phyloP scores from a whole-genome alignment of 106 monocot genomes.

The Dendrobium huoshanense region DNA sequence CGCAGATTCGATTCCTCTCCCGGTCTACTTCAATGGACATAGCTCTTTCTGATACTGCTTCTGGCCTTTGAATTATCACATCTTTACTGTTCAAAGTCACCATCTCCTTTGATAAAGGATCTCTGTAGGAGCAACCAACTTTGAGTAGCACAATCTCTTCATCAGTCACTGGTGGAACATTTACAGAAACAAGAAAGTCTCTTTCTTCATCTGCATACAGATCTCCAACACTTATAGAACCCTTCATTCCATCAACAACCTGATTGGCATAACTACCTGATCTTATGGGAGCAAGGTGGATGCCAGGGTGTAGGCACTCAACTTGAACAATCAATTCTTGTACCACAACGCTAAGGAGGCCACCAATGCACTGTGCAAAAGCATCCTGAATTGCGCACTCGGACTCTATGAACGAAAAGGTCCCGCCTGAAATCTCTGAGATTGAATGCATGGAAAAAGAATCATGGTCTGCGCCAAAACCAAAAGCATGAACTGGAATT shows the following conservation, averaged over 20 bases:
- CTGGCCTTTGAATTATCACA: slow-evolving; percentile 38
- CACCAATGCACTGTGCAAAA: slow-evolving; percentile 98
- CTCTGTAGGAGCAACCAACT: slow-evolving; percentile 42
- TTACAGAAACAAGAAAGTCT: slow-evolving; percentile 64
- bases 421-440: slow-evolving; percentile 77
- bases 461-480: slow-evolving; percentile 87
- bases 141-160: slow-evolving; percentile 36
- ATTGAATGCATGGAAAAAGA: slow-evolving; percentile 67
- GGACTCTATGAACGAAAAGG: slow-evolving; percentile 88
- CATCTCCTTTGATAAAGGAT: slow-evolving; percentile 38
- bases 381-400: slow-evolving; percentile 80
- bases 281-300: slow-evolving; percentile 36
- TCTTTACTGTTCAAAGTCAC: slow-evolving; percentile 22
- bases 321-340: slow-evolving; percentile 45
- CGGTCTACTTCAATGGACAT: slow-evolving; percentile 72
- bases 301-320: slow-evolving; percentile 42
- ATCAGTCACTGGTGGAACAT: slow-evolving; percentile 27
- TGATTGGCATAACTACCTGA: slow-evolving; percentile 64
- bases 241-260: slow-evolving; percentile 31
- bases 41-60: neutral
- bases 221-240: slow-evolving; percentile 59
- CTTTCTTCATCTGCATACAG: slow-evolving; percentile 90
- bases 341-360: slow-evolving; percentile 80
- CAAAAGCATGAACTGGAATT: slow-evolving; percentile 81
- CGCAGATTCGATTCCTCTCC: slow-evolving; percentile 63